Evolutionary conservation across 306 rosid species (phyloP), one percentile per base, ranked within the genome.

Genomic region (Rosa chinensis): DNA sequence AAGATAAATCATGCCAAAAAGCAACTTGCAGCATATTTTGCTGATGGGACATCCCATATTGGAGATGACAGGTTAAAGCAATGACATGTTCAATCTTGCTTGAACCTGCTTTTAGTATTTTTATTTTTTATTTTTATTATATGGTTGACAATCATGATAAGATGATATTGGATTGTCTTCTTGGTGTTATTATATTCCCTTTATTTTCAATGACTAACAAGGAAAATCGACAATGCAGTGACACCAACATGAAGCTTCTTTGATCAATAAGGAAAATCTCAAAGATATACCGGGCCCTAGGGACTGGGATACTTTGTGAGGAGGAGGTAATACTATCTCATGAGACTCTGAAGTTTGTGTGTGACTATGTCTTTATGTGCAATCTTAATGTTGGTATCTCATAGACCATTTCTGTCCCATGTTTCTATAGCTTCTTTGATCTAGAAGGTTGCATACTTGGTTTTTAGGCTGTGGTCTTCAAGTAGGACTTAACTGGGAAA

Each of bases 221-320:
- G 45, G 70, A 55, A 55, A 55, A 77, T 82, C 58, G 49, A 67
- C 25, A 66, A 61, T 77, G 66, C 89, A 89, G 92, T 69, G 87
- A 89, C 73, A 74, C 82, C 80, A 78, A 78, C 78, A 81, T 53
- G 79, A 90, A 89, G 85, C 81, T 11, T 14, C 18, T 32, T 32
- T 32, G 35, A 76, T 71, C 82, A 70, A 44, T 35, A 47, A 89
- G 97, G 85, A 94, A 92, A 83, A 89, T 95, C 66, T 84, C 87
- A 42, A 95, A 92, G 87, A 76, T 92, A 71, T 95, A 92, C 74
- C 89, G 97, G 50, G 99, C 96, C 52, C 93, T 89, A 70, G 93
- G 79, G 39, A 88, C 89, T 76, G 96, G 94, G 75, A 83, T 91
- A 83, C 47, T 92, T 78, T 82, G 82, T 78, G 82, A 86, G 77